A percentile compares a stretch with the other conserved stretches of the same genome.
Evolutionary conservation across 768 basidiomycete species (phyloP).

Genomic region (Leucocoprinus birnbaumii): DNA sequence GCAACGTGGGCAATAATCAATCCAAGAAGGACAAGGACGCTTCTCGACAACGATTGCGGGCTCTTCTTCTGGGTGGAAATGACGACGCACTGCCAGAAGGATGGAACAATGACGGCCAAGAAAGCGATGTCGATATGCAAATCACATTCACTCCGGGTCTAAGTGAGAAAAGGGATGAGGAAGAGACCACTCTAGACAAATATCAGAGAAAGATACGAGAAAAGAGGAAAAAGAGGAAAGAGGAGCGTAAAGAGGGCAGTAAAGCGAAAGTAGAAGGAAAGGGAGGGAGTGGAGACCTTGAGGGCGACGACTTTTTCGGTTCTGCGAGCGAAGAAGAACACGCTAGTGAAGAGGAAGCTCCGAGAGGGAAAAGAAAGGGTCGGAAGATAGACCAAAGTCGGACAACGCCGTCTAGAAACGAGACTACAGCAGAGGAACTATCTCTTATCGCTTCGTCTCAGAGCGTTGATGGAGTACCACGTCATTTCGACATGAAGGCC

Average conservation of each 20-base stretch:
- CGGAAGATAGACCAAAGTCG: constrained; percentile 17
- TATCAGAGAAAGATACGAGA: constrained; percentile 91
- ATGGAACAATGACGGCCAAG: constrained; percentile 56
- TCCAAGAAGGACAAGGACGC: constrained; percentile 33
- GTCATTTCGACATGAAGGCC: constrained; percentile 90
- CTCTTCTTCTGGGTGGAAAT: constrained; percentile 65
- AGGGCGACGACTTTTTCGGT: constrained; percentile 79
- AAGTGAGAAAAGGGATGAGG: constrained; percentile 49
- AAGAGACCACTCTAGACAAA: constrained; percentile 87
- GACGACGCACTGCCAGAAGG: constrained; percentile 79
- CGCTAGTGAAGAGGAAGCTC: constrained; percentile 15
- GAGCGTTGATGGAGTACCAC: constrained; percentile 48
- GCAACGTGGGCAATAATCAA: constrained; percentile 15
- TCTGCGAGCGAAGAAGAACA: constrained; percentile 40
- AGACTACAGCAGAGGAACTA: constrained; percentile 62
- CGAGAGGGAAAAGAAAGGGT: constrained; percentile 17
- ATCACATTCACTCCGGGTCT: constrained; percentile 93
- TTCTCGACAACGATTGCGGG: constrained; percentile 71
- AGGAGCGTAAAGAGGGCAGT: constrained; percentile 47
- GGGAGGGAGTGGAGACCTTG: constrained; percentile 22
- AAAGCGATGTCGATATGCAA: constrained; percentile 79
- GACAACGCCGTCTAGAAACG: constrained; percentile 25
- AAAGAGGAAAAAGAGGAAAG: constrained; percentile 80
- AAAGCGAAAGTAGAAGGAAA: constrained; percentile 16
- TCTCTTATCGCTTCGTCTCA: constrained; percentile 59